These are phyloP conservation scores for Nemania diffusa DNA, from an alignment of 2,329 filamentous ascomycete genomes.

Conservation along the genomic window DNA sequence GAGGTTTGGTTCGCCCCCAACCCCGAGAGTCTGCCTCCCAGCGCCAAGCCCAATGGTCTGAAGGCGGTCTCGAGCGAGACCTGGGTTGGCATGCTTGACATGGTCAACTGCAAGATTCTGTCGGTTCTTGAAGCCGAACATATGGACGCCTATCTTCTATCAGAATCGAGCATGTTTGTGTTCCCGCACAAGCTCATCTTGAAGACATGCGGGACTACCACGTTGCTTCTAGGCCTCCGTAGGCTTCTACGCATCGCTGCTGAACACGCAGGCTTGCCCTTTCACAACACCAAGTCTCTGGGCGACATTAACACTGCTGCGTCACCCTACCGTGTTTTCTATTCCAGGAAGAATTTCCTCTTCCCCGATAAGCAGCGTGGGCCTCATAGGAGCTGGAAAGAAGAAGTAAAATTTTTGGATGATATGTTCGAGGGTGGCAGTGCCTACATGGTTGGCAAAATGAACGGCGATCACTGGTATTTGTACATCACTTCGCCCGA, in stretches of 20 bases:
- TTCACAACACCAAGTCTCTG: conserved; percentile 73
- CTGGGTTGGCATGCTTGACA: conserved; percentile 97
- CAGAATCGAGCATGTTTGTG: conserved; percentile 99
- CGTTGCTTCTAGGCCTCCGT: conserved; percentile 86
- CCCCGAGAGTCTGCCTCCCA: conserved; percentile 75
- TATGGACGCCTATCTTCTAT: conserved; percentile 95
- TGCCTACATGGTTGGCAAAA: conserved; percentile 99
- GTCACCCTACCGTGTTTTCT: conserved; percentile 94
- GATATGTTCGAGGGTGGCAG: conserved; percentile 91
- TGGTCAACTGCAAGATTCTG: conserved; percentile 98
- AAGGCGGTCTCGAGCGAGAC: conserved; percentile 85
- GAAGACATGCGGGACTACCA: conserved; percentile 98
- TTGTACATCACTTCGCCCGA: conserved; percentile 93
- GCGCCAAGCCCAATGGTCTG: conserved; percentile 78
- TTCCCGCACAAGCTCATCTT: conserved; percentile 99
- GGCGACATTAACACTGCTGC: conserved; percentile 79
- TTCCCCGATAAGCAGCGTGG: conserved; percentile 94
- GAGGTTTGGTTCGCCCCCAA: conserved; percentile 98
- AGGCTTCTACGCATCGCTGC: conserved; percentile 94
- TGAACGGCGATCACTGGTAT: conserved; percentile 99
- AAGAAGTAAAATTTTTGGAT: conserved; percentile 93
- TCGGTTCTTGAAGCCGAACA: conserved; percentile 93
- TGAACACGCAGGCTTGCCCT: conserved; percentile 86
- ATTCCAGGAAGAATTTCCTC: conserved; percentile 98
- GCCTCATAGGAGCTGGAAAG: conserved; percentile 96